These are phyloP conservation scores for Cavenderia fasciculata DNA, from an alignment of 78 protist genomes.

Conservation along the genomic window DNA sequence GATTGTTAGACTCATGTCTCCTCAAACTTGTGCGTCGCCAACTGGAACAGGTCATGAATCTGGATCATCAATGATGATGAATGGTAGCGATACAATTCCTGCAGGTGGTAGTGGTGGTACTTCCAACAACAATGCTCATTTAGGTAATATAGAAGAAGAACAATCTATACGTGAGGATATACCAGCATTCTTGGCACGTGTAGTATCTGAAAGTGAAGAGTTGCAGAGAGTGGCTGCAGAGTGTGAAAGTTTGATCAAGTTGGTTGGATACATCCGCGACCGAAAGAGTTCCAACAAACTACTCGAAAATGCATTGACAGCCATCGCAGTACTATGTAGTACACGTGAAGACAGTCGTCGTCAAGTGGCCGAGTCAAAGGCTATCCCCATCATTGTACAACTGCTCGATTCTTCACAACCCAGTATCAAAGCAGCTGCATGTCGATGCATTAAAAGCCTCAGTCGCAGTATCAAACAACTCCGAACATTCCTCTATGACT, in stretches of 20 bases:
- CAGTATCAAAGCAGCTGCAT: conserved; percentile 78
- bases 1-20: conserved; percentile 58
- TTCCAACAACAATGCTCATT: too few species aligned
- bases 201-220: conserved; percentile 67
- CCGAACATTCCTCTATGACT: conserved; percentile 78
- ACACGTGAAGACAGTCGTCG: conserved; percentile 69
- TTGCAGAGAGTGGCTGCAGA: conserved; percentile 77
- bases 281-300: conserved; percentile 25
- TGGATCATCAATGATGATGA: too few species aligned
- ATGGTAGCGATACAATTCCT: too few species aligned
- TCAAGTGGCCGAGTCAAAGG: conserved; percentile 68
- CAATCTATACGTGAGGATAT: conserved; percentile 52
- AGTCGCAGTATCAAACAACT: conserved; percentile 71
- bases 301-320: conserved; percentile 57
- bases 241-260: conserved; percentile 63
- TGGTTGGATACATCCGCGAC: conserved; percentile 57
- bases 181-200: conserved; percentile 62
- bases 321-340: conserved; percentile 67
- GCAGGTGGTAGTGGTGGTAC: too few species aligned
- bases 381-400: conserved; percentile 47
- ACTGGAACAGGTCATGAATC: too few species aligned
- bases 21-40: too few species aligned
- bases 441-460: conserved; percentile 36
- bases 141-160: too few species aligned
- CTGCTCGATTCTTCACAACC: not conserved